phyloP scores from a whole-genome alignment of 176 grass and related monocot species.

The Ananas comosus region DNA sequence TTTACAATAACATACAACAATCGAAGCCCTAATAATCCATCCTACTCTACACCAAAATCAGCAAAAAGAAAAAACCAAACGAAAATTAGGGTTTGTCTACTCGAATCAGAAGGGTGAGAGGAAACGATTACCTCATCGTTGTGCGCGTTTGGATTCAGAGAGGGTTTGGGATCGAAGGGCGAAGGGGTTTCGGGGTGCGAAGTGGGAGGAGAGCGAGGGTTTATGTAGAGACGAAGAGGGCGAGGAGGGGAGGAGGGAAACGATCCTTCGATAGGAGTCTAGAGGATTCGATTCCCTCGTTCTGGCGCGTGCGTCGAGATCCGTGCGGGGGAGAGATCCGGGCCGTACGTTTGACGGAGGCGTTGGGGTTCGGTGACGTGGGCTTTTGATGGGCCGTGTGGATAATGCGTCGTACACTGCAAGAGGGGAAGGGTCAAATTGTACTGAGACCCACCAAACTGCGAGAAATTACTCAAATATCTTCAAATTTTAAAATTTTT shows the following conservation, averaged over 20 bases:
- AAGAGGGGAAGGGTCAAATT: too few relatives aligned
- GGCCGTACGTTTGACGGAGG: background rate
- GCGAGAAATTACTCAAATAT: too few relatives aligned
- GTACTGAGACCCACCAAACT: too few relatives aligned
- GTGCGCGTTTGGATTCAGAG: background rate
- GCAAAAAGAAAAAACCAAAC: background rate
- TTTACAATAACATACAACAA: background rate
- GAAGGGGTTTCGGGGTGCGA: conserved; percentile 13
- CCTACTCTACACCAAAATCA: background rate
- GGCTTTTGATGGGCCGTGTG: too few relatives aligned
- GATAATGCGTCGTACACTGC: too few relatives aligned
- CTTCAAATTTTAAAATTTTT: too few relatives aligned
- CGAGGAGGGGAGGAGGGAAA: background rate
- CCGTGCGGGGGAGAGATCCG: background rate
- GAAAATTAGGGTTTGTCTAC: too few relatives aligned
- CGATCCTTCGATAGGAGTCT: conserved; percentile 6
- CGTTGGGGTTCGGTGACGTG: too few relatives aligned
- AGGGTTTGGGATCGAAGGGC: background rate
- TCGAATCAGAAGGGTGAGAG: background rate
- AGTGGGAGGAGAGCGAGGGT: conserved; percentile 1
- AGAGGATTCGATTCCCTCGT: background rate
- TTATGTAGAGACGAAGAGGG: background rate
- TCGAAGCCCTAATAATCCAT: too few relatives aligned
- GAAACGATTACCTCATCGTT: background rate
- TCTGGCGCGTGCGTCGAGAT: background rate